Conservation (phyloP, 148 eudicot genomes). For the Oxyria digyna region DNA sequence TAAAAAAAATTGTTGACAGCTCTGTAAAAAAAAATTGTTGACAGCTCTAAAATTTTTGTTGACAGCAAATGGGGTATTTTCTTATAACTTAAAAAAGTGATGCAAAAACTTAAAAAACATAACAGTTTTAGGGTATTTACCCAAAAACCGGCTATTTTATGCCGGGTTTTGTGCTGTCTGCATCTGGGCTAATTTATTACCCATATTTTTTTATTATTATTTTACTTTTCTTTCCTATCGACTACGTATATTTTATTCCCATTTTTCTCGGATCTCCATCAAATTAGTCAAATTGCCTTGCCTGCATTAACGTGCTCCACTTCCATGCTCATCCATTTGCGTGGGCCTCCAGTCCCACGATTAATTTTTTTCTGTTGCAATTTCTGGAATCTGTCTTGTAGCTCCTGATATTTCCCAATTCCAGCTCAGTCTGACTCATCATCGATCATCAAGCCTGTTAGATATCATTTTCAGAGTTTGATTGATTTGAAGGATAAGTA, state of each 20-base stretch:
- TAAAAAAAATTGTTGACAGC: no score
- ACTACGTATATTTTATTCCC: neutral
- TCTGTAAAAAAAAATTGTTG: no score
- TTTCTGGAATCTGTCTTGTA: conserved; percentile 19
- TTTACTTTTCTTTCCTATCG: neutral
- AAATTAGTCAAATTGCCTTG: conserved; percentile 1
- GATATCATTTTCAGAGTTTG: neutral
- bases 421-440: conserved; percentile 6
- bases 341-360: conserved; percentile 7
- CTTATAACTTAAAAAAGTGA: no score
- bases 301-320: neutral
- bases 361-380: conserved; percentile 11
- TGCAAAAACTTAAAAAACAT: no score
- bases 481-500: neutral
- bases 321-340: neutral
- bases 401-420: conserved; percentile 12
- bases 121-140: no score
- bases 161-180: neutral
- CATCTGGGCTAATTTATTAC: neutral
- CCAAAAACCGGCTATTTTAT: neutral
- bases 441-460: neutral
- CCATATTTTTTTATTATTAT: neutral
- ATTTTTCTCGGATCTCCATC: neutral
- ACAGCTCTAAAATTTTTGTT: no score
- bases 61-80: no score